phyloP scores from a whole-genome alignment of 2,329 filamentous ascomycete genomes.

The Aschersonia sp. region DNA sequence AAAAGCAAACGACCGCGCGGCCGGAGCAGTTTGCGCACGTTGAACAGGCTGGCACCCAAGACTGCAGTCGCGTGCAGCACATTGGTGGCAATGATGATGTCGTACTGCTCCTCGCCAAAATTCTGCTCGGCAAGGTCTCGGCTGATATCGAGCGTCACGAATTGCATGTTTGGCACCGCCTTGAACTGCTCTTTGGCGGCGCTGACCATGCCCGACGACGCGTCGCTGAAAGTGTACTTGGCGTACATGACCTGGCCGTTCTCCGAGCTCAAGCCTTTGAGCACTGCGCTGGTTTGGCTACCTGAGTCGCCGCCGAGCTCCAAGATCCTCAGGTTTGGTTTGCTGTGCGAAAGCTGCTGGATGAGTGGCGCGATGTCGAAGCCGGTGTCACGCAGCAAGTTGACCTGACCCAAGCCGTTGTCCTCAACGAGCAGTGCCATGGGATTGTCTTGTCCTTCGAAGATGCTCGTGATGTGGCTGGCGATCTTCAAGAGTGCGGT shows the following conservation, averaged over 20 bases:
- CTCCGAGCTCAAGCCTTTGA: no score
- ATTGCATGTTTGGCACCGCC: background rate
- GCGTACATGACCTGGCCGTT: background rate
- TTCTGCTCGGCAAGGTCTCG: slow-evolving; percentile 14
- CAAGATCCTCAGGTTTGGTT: no score
- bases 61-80: slow-evolving; percentile 21
- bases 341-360: no score
- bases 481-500: no score
- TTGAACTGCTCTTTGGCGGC: background rate
- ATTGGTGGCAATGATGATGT: slow-evolving; percentile 21
- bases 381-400: no score
- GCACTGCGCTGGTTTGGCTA: no score
- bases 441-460: no score
- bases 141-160: slow-evolving; percentile 8
- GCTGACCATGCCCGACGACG: background rate
- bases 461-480: no score
- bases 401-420: no score
- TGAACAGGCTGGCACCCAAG: slow-evolving; percentile 1
- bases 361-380: no score
- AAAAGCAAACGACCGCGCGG: slow-evolving; percentile 4
- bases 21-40: slow-evolving; percentile 4
- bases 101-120: slow-evolving; percentile 14
- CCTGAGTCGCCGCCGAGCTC: no score
- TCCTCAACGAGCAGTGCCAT: no score
- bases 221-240: background rate